Percentiles rank a stretch among this genome's conserved stretches.
phyloP scores from a whole-genome alignment of 495 filamentous ascomycete genomes.

The Lepidopterella palustris region DNA sequence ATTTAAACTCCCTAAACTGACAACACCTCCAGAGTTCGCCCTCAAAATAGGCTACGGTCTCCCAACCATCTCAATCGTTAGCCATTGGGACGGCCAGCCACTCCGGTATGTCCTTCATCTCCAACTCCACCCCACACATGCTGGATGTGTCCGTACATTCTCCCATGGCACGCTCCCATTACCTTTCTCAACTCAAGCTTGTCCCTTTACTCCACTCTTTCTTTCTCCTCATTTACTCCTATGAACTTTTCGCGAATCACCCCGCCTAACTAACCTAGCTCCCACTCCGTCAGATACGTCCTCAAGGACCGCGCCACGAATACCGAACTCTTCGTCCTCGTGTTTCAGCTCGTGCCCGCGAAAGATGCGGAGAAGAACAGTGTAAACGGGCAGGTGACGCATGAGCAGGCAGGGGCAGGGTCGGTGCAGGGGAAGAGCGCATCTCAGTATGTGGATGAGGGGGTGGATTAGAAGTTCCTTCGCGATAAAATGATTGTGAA shows the following conservation, averaged over 20 bases:
- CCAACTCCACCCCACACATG: not conserved
- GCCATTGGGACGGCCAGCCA: constrained; percentile 72
- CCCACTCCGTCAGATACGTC: constrained; percentile 76
- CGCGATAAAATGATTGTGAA: not conserved
- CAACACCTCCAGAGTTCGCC: constrained; percentile 52
- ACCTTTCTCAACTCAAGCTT: not conserved
- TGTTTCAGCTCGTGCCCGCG: constrained; percentile 65
- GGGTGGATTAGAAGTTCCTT: constrained; percentile 12
- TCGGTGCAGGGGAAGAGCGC: not conserved
- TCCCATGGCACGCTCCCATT: not conserved
- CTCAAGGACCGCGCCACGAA: constrained; percentile 67
- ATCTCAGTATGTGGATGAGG: constrained; percentile 19
- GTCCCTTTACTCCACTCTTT: not conserved
- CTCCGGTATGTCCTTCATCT: constrained; percentile 31
- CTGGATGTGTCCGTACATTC: not conserved
- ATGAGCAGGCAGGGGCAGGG: not conserved
- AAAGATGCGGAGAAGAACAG: constrained; percentile 48
- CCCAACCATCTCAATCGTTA: constrained; percentile 75
- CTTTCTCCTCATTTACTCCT: not conserved
- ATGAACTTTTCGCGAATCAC: not conserved
- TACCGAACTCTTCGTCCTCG: constrained; percentile 67
- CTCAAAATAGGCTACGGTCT: constrained; percentile 70
- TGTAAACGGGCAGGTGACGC: constrained; percentile 37
- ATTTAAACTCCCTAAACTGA: constrained; percentile 5
- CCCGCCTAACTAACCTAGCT: constrained; percentile 38